A percentile compares a stretch with the other conserved stretches of the same genome.
Conservation (phyloP, 2,329 filamentous ascomycete species). For the Exophiala lecanii-corni region DNA sequence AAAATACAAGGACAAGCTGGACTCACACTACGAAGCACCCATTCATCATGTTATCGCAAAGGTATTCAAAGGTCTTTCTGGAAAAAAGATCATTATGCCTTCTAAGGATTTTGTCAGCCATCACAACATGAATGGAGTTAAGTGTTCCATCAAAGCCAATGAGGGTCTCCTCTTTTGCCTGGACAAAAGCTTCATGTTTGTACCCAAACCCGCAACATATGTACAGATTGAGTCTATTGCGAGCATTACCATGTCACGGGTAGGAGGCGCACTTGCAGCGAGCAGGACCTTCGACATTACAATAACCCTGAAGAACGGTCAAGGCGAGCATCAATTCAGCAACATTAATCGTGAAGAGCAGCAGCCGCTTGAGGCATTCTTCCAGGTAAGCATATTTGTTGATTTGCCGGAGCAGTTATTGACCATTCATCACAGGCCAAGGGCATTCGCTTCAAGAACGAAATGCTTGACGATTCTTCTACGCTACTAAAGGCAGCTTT, state of each 20-base stretch:
- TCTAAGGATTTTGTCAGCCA: conserved; percentile 89
- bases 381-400: conserved; percentile 52
- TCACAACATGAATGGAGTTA: conserved; percentile 89
- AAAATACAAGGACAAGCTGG: conserved; percentile 85
- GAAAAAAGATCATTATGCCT: conserved; percentile 90
- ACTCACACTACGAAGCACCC: conserved; percentile 86
- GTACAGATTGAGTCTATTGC: conserved; percentile 91
- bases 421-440: conserved; percentile 53
- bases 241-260: conserved; percentile 89
- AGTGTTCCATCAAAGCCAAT: conserved; percentile 99
- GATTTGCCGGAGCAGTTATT: not conserved
- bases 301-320: conserved; percentile 80
- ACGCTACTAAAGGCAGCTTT: conserved; percentile 72
- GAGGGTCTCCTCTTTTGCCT: conserved; percentile 96
- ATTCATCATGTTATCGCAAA: conserved; percentile 90
- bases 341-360: conserved; percentile 99
- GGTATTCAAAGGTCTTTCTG: conserved; percentile 89
- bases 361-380: conserved; percentile 92
- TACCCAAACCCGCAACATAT: conserved; percentile 96
- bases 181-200: conserved; percentile 98
- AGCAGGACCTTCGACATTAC: conserved; percentile 97
- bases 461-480: conserved; percentile 83
- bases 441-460: conserved; percentile 93
- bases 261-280: conserved; percentile 87
- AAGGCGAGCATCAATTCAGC: conserved; percentile 89